Evolutionary conservation across 768 basidiomycete genomes (phyloP), one percentile per base, ranked within the genome.

Genomic region (Coprinopsis cinerea): DNA sequence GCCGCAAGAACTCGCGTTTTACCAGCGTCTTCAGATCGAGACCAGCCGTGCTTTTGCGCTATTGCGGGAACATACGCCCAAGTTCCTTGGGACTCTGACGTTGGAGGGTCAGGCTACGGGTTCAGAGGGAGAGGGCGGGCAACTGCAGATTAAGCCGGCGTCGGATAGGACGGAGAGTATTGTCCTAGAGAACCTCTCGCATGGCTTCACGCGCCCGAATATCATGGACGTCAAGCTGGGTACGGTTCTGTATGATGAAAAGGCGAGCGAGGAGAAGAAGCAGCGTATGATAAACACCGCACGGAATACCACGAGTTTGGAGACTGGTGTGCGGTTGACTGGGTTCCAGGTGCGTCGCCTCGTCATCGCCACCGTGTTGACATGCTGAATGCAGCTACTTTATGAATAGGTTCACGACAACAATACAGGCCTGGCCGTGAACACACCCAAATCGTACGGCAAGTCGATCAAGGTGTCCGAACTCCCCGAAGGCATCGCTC

Each of bases 191-290:
- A 97, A 99, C 64, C 68, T 93, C 11, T 67, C 86, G 1, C 66
- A 84, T 55, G 61, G 74, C 1, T 97, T 93, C 70, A 57, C 67
- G 28, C 85, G 82, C 61, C 94, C 94, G 4, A 92, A 88, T 56
- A 78, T 96, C 50, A 72, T 97, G 24, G 95, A 99, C 63, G 75
- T 92, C 62, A 99, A 98, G 65, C 85, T 98, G 14, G 96, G 96
- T 1, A 94, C 87, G 0, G 72, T 86, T 1, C 75, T 98, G n/a
- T 89, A 88, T 54, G 92, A 89, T 44, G 78, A 83, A 18, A 60
- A 62, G 10, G 76, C 86, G 3, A 64, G 76, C 0, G 73, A 77
- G 1, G 89, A 88, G 50, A 99, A 99, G 69, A 74, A 78, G 52
- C 75, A 68, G 34, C 80, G 88, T 22, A 93, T 94, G 93, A 70